Evolutionary conservation across 2,329 filamentous ascomycete species (phyloP).

Genomic region (Ophiostoma montium): DNA sequence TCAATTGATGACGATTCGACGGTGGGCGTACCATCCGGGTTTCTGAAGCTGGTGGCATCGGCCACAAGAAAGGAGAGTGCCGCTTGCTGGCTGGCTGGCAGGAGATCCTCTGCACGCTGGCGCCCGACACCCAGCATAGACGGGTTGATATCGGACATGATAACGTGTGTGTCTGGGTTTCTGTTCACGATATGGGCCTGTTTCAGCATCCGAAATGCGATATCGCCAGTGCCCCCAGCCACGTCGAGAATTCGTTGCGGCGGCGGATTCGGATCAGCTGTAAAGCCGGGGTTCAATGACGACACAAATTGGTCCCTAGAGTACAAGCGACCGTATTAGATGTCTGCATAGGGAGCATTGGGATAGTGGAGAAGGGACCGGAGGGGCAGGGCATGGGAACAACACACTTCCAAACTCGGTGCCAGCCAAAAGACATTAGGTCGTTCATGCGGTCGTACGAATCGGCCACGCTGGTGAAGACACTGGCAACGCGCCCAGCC

Average conservation of each 20-base stretch:
- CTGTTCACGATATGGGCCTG: constrained; percentile 69
- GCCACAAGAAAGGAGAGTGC: constrained; percentile 69
- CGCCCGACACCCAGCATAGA: constrained; percentile 84
- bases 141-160: constrained; percentile 89
- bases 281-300: constrained; percentile 68
- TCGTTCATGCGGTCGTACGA: constrained; percentile 99
- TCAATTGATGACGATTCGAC: constrained; percentile 65
- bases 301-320: constrained; percentile 77
- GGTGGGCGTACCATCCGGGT: constrained; percentile 23
- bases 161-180: constrained; percentile 70
- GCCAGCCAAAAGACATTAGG: constrained; percentile 94
- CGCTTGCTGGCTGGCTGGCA: constrained; percentile 40
- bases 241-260: constrained; percentile 78
- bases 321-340: not conserved
- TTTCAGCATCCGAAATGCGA: constrained; percentile 90
- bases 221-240: constrained; percentile 92
- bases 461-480: constrained; percentile 89
- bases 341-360: not conserved
- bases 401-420: constrained; percentile 76
- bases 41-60: constrained; percentile 63
- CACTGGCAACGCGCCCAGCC: constrained; percentile 55
- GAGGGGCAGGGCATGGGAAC: not conserved
- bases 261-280: constrained; percentile 27
- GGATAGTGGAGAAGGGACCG: not conserved
- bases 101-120: constrained; percentile 52